phyloP scores from a whole-genome alignment of 2,329 filamentous ascomycete species.

The Neonectria hederae region DNA sequence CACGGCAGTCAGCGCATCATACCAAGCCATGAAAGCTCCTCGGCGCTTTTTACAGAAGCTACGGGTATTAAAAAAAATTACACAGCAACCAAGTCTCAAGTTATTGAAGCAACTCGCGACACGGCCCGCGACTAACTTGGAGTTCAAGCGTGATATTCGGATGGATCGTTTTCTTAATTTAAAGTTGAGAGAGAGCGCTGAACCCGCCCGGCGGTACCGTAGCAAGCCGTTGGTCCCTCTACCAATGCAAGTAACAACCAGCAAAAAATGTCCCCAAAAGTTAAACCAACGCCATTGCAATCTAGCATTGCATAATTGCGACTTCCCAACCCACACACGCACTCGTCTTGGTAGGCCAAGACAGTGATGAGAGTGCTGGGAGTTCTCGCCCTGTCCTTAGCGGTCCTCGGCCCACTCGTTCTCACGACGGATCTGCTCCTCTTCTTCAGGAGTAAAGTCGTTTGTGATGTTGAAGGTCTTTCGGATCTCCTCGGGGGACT shows the following conservation, averaged over 20 bases:
- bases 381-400: slow-evolving; percentile 50
- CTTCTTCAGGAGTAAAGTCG: slow-evolving; percentile 98
- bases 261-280: slow-evolving; percentile 35
- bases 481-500: slow-evolving; percentile 97
- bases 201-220: slow-evolving; percentile 6
- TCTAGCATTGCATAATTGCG: slow-evolving; percentile 18
- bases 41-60: not conserved
- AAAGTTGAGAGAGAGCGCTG: slow-evolving; percentile 13
- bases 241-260: slow-evolving; percentile 30
- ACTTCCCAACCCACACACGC: not conserved
- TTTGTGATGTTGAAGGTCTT: slow-evolving; percentile 99
- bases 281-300: slow-evolving; percentile 39
- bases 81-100: slow-evolving; percentile 2
- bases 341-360: not conserved
- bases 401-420: slow-evolving; percentile 93
- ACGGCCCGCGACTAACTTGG: not conserved
- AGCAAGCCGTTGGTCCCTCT: slow-evolving; percentile 14
- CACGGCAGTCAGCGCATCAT: not conserved
- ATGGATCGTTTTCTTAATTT: slow-evolving; percentile 18
- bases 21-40: not conserved
- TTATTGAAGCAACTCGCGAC: slow-evolving; percentile 6
- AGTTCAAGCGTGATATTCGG: slow-evolving; percentile 23
- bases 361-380: not conserved
- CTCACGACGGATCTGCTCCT: slow-evolving; percentile 94
- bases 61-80: not conserved